A percentile compares a stretch with the other conserved stretches of the same genome.
These are phyloP conservation scores for Cryptococcus sp. DNA, from an alignment of 1,284 basidiomycete genomes.

Conservation along the genomic window DNA sequence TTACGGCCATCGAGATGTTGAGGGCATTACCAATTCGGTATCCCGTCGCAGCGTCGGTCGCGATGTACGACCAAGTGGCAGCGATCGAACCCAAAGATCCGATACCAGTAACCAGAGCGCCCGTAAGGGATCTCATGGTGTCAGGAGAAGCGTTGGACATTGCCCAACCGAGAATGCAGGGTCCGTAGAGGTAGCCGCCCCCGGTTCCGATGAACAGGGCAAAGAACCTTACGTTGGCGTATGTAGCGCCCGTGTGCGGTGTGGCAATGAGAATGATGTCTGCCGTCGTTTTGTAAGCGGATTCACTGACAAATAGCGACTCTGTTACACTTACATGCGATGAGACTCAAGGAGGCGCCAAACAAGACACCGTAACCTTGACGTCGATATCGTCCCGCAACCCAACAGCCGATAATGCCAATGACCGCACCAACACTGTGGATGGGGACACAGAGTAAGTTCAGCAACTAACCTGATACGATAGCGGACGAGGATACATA, in stretches of 20 bases:
- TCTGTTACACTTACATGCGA: slow-evolving; percentile 9
- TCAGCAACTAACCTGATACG: too few species aligned
- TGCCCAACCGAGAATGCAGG: slow-evolving; percentile 27
- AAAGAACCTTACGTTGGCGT: slow-evolving; percentile 23
- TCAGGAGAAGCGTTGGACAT: slow-evolving; percentile 21
- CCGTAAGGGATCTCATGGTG: slow-evolving; percentile 16
- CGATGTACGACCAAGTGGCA: slow-evolving; percentile 32
- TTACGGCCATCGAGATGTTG: slow-evolving; percentile 21
- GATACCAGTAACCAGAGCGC: slow-evolving; percentile 17
- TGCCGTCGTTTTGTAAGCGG: background rate
- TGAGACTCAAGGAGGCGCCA: slow-evolving; percentile 11
- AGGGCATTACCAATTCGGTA: slow-evolving; percentile 30
- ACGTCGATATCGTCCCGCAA: slow-evolving; percentile 17
- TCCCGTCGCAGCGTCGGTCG: slow-evolving; percentile 21
- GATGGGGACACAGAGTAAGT: too few species aligned
- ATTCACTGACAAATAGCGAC: background rate
- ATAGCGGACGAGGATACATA: background rate
- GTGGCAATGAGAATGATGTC: slow-evolving; percentile 15
- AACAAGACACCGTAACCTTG: slow-evolving; percentile 24
- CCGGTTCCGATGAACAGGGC: slow-evolving; percentile 23
- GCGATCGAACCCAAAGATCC: slow-evolving; percentile 12
- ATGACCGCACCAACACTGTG: slow-evolving; percentile 21
- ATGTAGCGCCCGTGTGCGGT: slow-evolving; percentile 5
- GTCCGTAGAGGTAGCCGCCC: slow-evolving; percentile 24
- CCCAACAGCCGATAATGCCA: slow-evolving; percentile 20